Base-by-base conservation (phyloP, 1,284 basidiomycete genomes). In the Pseudozyma thailandica region DNA sequence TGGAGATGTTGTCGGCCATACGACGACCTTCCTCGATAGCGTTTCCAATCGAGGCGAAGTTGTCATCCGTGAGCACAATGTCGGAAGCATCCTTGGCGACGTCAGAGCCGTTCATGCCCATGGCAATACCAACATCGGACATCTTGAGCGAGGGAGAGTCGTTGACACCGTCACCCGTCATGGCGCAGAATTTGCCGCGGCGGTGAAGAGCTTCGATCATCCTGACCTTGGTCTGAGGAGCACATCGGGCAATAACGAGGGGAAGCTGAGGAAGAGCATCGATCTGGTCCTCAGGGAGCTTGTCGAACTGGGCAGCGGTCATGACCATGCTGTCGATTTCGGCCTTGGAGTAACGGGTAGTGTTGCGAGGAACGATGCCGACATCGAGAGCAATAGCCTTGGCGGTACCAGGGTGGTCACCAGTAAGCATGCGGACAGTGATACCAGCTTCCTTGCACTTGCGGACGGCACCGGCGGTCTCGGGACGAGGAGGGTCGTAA, bases 21-120 rank as follows among this genome's bases (percentile, higher is more conserved):
- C 85, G 84, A 50, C 89, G 87, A 23, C 90, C 90, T 77, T 90
- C 89, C 60, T 86, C 84, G 70, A 91, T 87, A 10, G 89, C 90
- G 55, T 87, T 86, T 20, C 87, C 87, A 73, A 90, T 90, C 21
- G 88, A 88, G 38, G 88, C 87, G 79, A 91, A 91, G 84, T 91
- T 90, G 84, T 91, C 89, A 77, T 90, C 88, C 28, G 88, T 87
- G 49, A 90, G 84, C 0, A 90, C 89, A 46, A 90, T 84, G 78
- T 89, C 88, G 16, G 88, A 86, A 6, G 85, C 85, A 57, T 86
- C 85, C 78, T 86, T 86, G 39, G 77, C 78, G 3, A 82, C 76
- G 31, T 81, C 75, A 38, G 72, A 74, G 2, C 77, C 75, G 39
- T 75, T 77, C 62, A 73, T 69, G 30, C 81, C 81, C 81, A 82